Evolutionary conservation across 345 rosid genomes (phyloP).

Genomic region (Populus deltoides): DNA sequence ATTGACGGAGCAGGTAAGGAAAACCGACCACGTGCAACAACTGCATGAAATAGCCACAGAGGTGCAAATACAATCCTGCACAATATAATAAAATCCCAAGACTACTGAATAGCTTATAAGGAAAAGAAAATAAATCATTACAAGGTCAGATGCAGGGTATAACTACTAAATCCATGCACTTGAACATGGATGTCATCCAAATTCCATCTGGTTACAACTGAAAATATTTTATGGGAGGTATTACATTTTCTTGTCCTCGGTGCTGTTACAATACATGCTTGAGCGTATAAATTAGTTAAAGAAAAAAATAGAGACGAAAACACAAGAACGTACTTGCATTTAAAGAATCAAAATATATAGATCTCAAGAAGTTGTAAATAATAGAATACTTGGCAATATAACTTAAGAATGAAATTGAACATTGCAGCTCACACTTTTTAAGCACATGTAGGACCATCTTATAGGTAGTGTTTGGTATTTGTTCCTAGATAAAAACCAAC

Average conservation of each 20-base stretch:
- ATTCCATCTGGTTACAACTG: background rate
- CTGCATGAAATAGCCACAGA: slow-evolving; percentile 79
- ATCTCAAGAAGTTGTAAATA: background rate
- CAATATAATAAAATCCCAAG: slow-evolving; percentile 9
- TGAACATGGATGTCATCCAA: background rate
- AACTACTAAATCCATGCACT: background rate
- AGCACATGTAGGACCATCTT: too few species aligned
- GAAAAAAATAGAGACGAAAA: too few species aligned
- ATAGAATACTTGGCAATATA: too few species aligned
- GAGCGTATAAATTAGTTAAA: background rate
- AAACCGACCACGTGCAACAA: slow-evolving; percentile 80
- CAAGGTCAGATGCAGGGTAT: background rate
- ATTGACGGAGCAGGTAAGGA: slow-evolving; percentile 85
- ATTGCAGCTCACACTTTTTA: too few species aligned
- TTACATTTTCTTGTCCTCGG: background rate
- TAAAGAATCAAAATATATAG: background rate
- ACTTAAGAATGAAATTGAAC: too few species aligned
- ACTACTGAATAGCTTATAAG: background rate
- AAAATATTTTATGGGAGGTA: background rate
- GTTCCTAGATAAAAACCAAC: too few species aligned
- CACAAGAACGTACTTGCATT: too few species aligned
- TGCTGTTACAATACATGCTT: background rate
- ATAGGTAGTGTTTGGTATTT: too few species aligned
- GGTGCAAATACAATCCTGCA: slow-evolving; percentile 75
- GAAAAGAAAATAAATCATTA: background rate